phyloP scores from a whole-genome alignment of 495 filamentous ascomycete species.

The Cudoniella acicularis region DNA sequence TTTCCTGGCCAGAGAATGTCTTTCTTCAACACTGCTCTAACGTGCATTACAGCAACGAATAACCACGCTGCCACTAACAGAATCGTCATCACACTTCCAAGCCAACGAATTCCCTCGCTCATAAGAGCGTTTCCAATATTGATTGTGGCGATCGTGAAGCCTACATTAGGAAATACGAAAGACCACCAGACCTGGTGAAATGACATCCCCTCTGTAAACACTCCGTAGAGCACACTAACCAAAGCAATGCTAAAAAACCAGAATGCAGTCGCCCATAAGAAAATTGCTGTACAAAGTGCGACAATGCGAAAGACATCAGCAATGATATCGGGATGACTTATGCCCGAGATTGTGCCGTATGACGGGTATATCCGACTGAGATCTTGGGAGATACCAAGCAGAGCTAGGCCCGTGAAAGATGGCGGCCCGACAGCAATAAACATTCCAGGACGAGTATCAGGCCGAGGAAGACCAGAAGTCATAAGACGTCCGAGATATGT shows the following conservation, averaged over 20 bases:
- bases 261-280: conserved; percentile 66
- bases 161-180: conserved; percentile 58
- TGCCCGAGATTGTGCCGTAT: conserved; percentile 20
- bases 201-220: conserved; percentile 46
- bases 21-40: conserved; percentile 49
- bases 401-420: conserved; percentile 63
- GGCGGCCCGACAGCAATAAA: conserved; percentile 70
- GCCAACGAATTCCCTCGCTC: conserved; percentile 40
- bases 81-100: conserved; percentile 49
- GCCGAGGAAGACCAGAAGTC: conserved; percentile 24
- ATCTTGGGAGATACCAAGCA: conserved; percentile 57
- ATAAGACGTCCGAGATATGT: conserved; percentile 31
- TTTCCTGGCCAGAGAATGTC: conserved; percentile 62
- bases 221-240: conserved; percentile 45
- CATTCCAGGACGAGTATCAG: conserved; percentile 42
- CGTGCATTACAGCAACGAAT: conserved; percentile 50
- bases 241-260: conserved; percentile 63
- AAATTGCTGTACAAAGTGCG: conserved; percentile 50
- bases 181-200: conserved; percentile 55
- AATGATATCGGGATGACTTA: conserved; percentile 22
- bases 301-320: conserved; percentile 44
- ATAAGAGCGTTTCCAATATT: conserved; percentile 39
- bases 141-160: conserved; percentile 47
- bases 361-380: conserved; percentile 29
- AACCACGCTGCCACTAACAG: conserved; percentile 53